Evolutionary conservation across 768 basidiomycete genomes (phyloP), one percentile per base, ranked within the genome.

Genomic region (Xerocomellus chrysenteron): DNA sequence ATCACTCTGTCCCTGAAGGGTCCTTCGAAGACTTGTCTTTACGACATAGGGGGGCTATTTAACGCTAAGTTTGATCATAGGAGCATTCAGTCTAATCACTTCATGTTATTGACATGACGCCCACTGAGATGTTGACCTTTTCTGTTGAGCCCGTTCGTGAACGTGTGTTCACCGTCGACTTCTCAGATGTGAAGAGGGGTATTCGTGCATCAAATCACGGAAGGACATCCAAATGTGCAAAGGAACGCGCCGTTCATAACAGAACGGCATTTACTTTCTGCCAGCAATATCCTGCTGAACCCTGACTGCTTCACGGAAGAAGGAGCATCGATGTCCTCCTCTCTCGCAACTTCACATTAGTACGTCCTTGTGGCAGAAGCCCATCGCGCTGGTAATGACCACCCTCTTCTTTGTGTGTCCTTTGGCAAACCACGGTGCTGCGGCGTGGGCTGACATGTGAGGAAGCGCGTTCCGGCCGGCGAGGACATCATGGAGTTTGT

Each of bases 301-400:
- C 64, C 64, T 65, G 64, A 62, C 46, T 30, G 37, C 41, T 21
- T 41, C 40, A 47, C 41, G 40, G 45, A 53, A 41, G 35, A 54
- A 43, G 10, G 32, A 6, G 2, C 1, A 14, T 24, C 33, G 9
- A 46, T 46, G 32, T 17, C 53, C 39, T 54, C 46, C 30, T 47
- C 61, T 47, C 39, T 8, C 37, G 37, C 45, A 45, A 53, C 21
- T 52, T 65, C 65, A 54, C 21, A 21, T 21, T 55, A 53, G 52
- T n/a, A 39, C 47, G 21, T 24, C 55, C 28, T 28, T 59, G 59
- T 62, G 65, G 57, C 57, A 61, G 54, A 53, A 36, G 46, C 59
- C 50, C 59, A 39, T 52, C 50, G 47, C 10, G 8, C 39, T 19
- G 42, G 30, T 42, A 44, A 57, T 35, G 42, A 54, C 35, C 16